Base-by-base conservation (phyloP, 768 basidiomycete genomes). In the Collybiopsis confluens region DNA sequence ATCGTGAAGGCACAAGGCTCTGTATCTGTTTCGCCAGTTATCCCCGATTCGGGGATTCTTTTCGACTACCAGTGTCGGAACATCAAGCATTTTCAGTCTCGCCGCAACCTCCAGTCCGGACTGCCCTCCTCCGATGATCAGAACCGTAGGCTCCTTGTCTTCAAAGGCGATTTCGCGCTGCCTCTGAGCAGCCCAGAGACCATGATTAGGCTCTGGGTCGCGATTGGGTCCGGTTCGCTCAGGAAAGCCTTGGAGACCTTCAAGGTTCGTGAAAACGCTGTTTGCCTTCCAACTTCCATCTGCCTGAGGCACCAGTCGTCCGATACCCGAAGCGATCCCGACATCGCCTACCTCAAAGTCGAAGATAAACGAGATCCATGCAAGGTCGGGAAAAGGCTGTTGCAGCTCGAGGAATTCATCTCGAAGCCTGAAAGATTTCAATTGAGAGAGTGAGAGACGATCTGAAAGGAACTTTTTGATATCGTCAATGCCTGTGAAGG, bases 21-120 rank as follows among this genome's bases (percentile, higher is more conserved):
- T 77, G 61, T 86, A 86, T 6, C 85, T 73, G 33, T 77, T 73
- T 54, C 82, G 72, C 82, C 82, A 84, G 60, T 74, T 77, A 58
- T 83, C 80, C 1, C 82, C 83, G 9, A 83, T 65, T 4, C 76
- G 68, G 15, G 68, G 50, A 51, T 80, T 76, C 59, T 70, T 72
- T 57, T 88, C 86, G 13, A 87, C 68, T n/a, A 85, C 64, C 8
- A 86, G 64, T 7, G 74, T 67, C 1, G 66, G 54, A 7, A 86
- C 63, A 16, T 73, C 80, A 21, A 84, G 64, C 27, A 66, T 67
- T 56, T 81, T 81, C 54, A 86, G 66, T 21, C 82, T 69, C 11
- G 82, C 82, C 1, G 82, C 81, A 11, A 79, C 58, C 30, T 75
- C 76, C 11, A 88, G 64, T 1, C 83, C 85, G 52, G 73, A 75